Evolutionary conservation across 2,329 filamentous ascomycete species (phyloP).

Genomic region (Botrytis cinerea): DNA sequence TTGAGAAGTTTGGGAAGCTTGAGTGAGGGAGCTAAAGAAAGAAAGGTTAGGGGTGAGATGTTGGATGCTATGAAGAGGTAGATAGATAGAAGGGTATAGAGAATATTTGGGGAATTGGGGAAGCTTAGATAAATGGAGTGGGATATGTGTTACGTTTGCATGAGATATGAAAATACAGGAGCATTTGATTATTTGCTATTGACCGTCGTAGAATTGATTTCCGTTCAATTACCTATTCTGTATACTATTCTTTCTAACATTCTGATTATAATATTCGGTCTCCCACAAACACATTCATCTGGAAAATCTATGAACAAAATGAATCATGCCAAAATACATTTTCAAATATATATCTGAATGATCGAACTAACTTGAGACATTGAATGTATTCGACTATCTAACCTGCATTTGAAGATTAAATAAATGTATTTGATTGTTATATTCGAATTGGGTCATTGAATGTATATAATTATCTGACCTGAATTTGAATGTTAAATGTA

Average conservation of each 20-base stretch:
- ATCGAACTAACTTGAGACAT: neutral
- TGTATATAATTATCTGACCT: neutral
- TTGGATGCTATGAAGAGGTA: slow-evolving; percentile 60
- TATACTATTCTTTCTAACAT: neutral
- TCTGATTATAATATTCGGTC: neutral
- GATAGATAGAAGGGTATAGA: neutral
- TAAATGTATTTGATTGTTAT: neutral
- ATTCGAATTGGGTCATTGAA: neutral
- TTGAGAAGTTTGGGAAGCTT: slow-evolving; percentile 82
- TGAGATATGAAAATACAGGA: slow-evolving; percentile 20
- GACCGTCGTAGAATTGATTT: neutral
- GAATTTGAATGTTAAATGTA: neutral
- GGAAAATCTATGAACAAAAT: neutral
- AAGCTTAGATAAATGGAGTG: neutral
- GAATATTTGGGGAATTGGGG: neutral
- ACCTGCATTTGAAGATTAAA: neutral
- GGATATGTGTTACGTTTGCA: slow-evolving; percentile 19
- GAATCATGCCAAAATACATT: neutral
- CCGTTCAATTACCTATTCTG: neutral
- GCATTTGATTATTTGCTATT: slow-evolving; percentile 1
- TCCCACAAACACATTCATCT: neutral
- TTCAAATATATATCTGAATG: neutral
- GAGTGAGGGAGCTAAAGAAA: slow-evolving; percentile 81
- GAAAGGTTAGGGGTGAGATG: slow-evolving; percentile 84
- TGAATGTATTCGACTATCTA: neutral